These are phyloP conservation scores for Umbelopsis ramanniana DNA, from an alignment of 192 early-diverging fungal species.

Conservation along the genomic window DNA sequence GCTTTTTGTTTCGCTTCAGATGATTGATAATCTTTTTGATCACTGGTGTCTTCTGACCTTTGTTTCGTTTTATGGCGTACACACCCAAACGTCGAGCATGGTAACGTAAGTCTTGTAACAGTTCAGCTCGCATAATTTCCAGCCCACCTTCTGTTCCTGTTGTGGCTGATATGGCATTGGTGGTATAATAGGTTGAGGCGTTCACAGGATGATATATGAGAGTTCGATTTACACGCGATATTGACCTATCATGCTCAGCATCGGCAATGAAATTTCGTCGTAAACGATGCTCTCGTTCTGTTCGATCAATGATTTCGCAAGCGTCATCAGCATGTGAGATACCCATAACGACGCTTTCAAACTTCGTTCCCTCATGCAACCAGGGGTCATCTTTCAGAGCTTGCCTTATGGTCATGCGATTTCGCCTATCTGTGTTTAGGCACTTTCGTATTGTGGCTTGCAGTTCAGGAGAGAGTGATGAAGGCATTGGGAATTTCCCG, in stretches of 20 bases:
- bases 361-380: not conserved
- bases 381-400: constrained; percentile 23
- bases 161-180: constrained; percentile 27
- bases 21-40: constrained; percentile 8
- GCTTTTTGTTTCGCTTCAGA: not conserved
- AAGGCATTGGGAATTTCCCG: constrained; percentile 41
- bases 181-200: constrained; percentile 35
- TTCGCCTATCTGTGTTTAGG: not conserved
- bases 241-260: constrained; percentile 32
- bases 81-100: constrained; percentile 11
- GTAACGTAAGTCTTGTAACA: constrained; percentile 31
- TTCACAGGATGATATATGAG: constrained; percentile 37
- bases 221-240: constrained; percentile 22
- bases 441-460: constrained; percentile 13
- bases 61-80: not conserved
- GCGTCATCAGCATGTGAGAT: not conserved
- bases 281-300: constrained; percentile 15
- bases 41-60: not conserved
- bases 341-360: not conserved
- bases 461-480: constrained; percentile 25
- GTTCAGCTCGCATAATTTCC: constrained; percentile 28
- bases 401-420: constrained; percentile 17
- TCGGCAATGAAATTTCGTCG: constrained; percentile 33
- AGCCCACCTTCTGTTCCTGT: constrained; percentile 29
- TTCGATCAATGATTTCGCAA: constrained; percentile 8